Conservation (phyloP, 495 filamentous ascomycete genomes). For the Penicillium turbatum region DNA sequence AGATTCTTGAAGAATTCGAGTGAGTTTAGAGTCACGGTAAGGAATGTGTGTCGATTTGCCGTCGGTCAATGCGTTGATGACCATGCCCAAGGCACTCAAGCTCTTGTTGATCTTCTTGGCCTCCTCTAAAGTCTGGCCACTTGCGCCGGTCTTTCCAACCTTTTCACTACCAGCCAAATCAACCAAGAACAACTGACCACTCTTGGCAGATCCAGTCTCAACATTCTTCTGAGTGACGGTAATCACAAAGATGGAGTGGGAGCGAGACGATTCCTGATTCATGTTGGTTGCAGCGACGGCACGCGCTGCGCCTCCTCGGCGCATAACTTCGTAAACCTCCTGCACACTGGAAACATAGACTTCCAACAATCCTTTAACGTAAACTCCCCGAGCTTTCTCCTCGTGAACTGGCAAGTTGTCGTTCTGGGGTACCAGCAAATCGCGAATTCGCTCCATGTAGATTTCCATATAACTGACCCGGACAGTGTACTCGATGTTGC, state of each 20-base stretch:
- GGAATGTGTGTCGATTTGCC: conserved; percentile 97
- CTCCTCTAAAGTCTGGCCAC: conserved; percentile 94
- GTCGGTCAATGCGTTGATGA: conserved; percentile 96
- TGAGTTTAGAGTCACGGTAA: conserved; percentile 97
- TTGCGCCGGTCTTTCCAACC: conserved; percentile 96
- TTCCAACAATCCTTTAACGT: conserved; percentile 92
- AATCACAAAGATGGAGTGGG: conserved; percentile 97
- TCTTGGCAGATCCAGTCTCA: conserved; percentile 94
- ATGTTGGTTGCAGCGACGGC: conserved; percentile 99
- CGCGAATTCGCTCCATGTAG: conserved; percentile 97
- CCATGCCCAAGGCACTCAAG: conserved; percentile 95
- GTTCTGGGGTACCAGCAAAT: conserved; percentile 85
- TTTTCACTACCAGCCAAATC: conserved; percentile 98
- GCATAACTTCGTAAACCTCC: conserved; percentile 97
- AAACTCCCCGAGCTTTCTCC: conserved; percentile 92
- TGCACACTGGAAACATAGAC: conserved; percentile 93
- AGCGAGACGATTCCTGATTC: conserved; percentile 98
- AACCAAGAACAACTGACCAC: conserved; percentile 92
- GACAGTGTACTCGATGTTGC: conserved; percentile 96
- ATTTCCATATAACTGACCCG: conserved; percentile 99
- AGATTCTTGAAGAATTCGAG: conserved; percentile 92
- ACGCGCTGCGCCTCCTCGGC: conserved; percentile 79
- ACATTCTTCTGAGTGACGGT: conserved; percentile 97
- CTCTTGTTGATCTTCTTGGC: conserved; percentile 99
- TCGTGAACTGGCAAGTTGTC: conserved; percentile 97